Percentiles rank a stretch among this genome's conserved stretches.
These are phyloP conservation scores for Olyra latifolia DNA, from an alignment of 176 grass and related monocot species.

Conservation along the genomic window DNA sequence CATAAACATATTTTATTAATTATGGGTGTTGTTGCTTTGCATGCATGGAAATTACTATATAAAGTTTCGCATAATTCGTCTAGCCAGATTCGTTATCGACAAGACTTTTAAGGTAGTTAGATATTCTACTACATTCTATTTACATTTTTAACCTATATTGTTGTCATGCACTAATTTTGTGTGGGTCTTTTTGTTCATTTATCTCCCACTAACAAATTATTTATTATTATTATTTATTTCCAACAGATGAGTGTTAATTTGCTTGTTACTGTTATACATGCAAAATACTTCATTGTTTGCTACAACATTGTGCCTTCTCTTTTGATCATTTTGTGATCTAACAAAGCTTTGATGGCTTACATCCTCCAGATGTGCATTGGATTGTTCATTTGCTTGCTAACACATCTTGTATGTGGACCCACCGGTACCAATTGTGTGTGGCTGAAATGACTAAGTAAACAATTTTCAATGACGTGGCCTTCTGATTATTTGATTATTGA, in stretches of 20 bases:
- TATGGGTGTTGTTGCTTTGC: not conserved
- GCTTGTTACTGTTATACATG: not conserved
- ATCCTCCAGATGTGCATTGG: not conserved
- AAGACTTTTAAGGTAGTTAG: too few species aligned
- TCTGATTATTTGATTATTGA: not conserved
- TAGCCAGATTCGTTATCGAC: too few species aligned
- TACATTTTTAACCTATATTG: not conserved
- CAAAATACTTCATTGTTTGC: not conserved
- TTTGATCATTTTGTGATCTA: not conserved
- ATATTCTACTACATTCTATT: not conserved
- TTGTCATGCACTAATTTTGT: not conserved
- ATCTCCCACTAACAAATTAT: not conserved
- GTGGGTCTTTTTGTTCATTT: not conserved
- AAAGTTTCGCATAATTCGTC: not conserved
- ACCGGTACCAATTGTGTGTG: not conserved
- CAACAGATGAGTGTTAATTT: not conserved
- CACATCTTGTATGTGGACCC: not conserved
- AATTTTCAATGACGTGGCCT: too few species aligned
- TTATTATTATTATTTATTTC: not conserved
- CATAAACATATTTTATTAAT: not conserved
- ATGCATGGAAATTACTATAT: not conserved
- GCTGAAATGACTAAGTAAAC: not conserved
- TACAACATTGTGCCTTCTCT: not conserved
- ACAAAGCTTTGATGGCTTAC: not conserved
- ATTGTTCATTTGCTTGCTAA: not conserved